Evolutionary conservation across 2,329 filamentous ascomycete genomes (phyloP).

Genomic region (Pseudocercospora cruenta): DNA sequence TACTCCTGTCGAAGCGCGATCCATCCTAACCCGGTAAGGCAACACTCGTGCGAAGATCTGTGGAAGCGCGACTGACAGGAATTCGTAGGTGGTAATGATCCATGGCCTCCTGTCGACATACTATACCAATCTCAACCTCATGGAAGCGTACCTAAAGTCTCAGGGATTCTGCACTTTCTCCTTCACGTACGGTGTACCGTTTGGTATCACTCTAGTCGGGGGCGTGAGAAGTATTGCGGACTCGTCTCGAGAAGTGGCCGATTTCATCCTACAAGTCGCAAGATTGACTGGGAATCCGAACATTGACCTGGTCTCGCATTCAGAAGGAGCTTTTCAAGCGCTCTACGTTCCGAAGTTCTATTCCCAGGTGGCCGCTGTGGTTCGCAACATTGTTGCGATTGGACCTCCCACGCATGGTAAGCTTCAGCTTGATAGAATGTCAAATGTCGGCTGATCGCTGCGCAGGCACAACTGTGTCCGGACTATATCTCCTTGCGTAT

Average conservation of each 20-base stretch:
- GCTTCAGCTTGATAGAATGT: background rate
- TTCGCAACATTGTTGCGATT: slow-evolving; percentile 11
- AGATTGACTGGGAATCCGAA: slow-evolving; percentile 9
- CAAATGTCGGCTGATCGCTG: background rate
- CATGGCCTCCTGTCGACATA: slow-evolving; percentile 3
- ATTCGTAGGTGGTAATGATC: background rate
- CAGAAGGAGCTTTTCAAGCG: slow-evolving; percentile 13
- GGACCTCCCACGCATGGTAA: slow-evolving; percentile 16
- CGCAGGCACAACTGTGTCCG: slow-evolving; percentile 3
- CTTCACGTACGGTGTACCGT: slow-evolving; percentile 4
- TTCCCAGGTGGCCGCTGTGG: slow-evolving; percentile 4
- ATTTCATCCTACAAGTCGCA: slow-evolving; percentile 14
- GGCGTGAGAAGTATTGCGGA: slow-evolving; percentile 4
- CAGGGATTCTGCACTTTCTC: slow-evolving; percentile 14
- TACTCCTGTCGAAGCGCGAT: slow-evolving; percentile 15
- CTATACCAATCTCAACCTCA: background rate
- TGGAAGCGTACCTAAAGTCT: background rate
- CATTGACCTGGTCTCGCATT: slow-evolving; percentile 17
- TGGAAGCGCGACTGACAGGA: background rate
- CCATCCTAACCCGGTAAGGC: slow-evolving; percentile 15
- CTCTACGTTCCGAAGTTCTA: slow-evolving; percentile 20
- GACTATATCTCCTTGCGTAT: slow-evolving; percentile 14
- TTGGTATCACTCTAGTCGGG: slow-evolving; percentile 3
- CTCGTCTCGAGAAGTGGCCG: slow-evolving; percentile 12
- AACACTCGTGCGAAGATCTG: background rate